phyloP scores from a whole-genome alignment of 2,329 filamentous ascomycete species.

The Aspergillus tanneri region DNA sequence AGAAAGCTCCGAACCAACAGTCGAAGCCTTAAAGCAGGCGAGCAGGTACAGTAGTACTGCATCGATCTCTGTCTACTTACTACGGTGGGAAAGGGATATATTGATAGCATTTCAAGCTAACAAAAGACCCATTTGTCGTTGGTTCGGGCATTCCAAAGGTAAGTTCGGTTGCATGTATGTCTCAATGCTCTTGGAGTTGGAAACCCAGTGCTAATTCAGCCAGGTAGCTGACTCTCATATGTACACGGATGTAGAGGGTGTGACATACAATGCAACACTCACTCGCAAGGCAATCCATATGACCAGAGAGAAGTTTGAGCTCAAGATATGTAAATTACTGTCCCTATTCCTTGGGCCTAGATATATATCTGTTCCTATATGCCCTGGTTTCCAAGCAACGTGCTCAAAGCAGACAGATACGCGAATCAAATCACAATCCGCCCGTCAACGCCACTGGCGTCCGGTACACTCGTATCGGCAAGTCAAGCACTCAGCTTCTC shows the following conservation, averaged over 20 bases:
- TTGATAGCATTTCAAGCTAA: not conserved
- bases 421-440: conserved; percentile 62
- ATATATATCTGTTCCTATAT: not conserved
- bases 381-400: not conserved
- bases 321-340: conserved; percentile 53
- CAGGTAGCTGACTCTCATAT: conserved; percentile 61
- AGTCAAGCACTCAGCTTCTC: conserved; percentile 33
- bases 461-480: conserved; percentile 43
- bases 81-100: not conserved
- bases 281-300: conserved; percentile 54
- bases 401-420: conserved; percentile 53
- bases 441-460: conserved; percentile 61
- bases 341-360: not conserved
- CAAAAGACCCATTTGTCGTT: not conserved
- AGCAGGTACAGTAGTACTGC: not conserved
- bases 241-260: conserved; percentile 61
- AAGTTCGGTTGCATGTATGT: conserved; percentile 1
- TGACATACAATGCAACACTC: conserved; percentile 64
- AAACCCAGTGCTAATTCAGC: not conserved
- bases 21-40: not conserved
- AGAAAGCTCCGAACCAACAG: not conserved
- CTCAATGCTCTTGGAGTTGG: not conserved
- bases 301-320: conserved; percentile 57
- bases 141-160: not conserved
- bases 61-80: not conserved